phyloP scores from a whole-genome alignment of 306 rosid species.

The Dalbergia cultrata region DNA sequence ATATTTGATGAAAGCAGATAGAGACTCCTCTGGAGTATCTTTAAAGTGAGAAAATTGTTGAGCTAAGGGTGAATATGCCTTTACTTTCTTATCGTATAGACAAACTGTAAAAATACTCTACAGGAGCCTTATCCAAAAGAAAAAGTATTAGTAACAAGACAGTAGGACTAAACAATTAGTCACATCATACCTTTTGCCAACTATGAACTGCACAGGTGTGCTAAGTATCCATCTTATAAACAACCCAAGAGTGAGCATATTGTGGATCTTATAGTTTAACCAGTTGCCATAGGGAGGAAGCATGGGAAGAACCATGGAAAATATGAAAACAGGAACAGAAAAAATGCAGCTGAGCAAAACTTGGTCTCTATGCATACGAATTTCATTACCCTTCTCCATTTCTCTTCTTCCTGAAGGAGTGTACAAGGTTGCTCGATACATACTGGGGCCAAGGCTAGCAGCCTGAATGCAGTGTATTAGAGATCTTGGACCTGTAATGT shows the following conservation, averaged over 20 bases:
- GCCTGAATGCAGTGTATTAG: conserved; percentile 68
- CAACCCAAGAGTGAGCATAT: conserved; percentile 85
- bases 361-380: conserved; percentile 68
- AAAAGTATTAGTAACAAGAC: too few species aligned
- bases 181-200: conserved; percentile 77
- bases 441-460: conserved; percentile 56
- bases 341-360: conserved; percentile 88
- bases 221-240: conserved; percentile 81
- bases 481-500: conserved; percentile 83
- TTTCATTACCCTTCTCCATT: conserved; percentile 70
- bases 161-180: background rate
- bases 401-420: conserved; percentile 76
- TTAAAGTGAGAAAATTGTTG: too few species aligned
- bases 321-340: conserved; percentile 80
- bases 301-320: conserved; percentile 96
- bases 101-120: too few species aligned
- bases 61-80: too few species aligned
- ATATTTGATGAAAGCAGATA: conserved; percentile 30
- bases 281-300: conserved; percentile 91
- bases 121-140: too few species aligned
- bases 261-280: conserved; percentile 74
- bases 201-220: conserved; percentile 91
- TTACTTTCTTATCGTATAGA: too few species aligned
- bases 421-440: conserved; percentile 66
- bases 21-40: too few species aligned